Base-by-base conservation (phyloP, 352 stramenopile species). In the Phytophthora chlamydospora region DNA sequence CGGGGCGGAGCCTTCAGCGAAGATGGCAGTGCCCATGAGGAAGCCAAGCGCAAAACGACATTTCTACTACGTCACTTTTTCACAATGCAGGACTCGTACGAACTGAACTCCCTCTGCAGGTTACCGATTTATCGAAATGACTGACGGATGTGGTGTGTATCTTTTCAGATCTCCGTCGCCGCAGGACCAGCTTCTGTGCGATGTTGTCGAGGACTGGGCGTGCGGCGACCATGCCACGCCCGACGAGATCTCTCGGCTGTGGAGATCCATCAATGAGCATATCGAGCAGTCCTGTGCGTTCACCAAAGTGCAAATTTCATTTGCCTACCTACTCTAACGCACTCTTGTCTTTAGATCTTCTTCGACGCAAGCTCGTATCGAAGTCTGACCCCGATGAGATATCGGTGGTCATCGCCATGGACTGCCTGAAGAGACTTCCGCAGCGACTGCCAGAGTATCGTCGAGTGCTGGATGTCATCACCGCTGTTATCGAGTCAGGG, bases 61-160 rank as follows among this genome's bases (percentile, higher is more conserved):
- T 91, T 91, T 39, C 52, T 93, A 3, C 59, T 93, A 24, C 70
- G 78, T 4, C 82, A 93, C 45, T 93, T 89, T 51, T 91, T 93
- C 45, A 52, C 75, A 2, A 31, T 90, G n/a, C 61, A 81, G 6
- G 76, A 68, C 50, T 13, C 31, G 57, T 68, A 38, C 14, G 42
- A 19, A 17, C 13, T 54, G 13, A 32, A 50, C 11, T 43, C 36
- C 3, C 32, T 6, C 45, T 13, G 10, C 21, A 42, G 10, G n/a
- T 43, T 29, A 3, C 5, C 24, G 24, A 29, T 34, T 14, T 40
- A 8, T 39, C 8, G 8, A 40, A 42, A 31, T 33, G 17, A 12
- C n/a, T 72, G n/a, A 49, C 17, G 1, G 11, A 1, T 47, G 5
- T 29, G n/a, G 5, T 50, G 31, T 56, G n/a, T 16, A 19, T 53